Conservation (phyloP, 192 early-diverging fungal genomes). For the Coemansia sp. region DNA sequence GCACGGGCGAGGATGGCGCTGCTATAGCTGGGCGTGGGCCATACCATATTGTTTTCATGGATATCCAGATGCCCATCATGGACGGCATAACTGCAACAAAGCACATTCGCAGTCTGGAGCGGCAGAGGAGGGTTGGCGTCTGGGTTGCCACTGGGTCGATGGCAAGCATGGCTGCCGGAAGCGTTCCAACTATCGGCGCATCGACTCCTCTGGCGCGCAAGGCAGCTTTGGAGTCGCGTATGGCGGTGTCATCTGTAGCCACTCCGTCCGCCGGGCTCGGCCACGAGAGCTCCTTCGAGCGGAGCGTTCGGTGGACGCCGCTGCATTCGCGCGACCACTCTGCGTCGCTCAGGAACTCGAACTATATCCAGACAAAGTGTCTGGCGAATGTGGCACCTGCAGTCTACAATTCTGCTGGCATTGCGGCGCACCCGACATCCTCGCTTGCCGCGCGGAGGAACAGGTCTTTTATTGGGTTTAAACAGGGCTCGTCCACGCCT, state of each 20-base stretch:
- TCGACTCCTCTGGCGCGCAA: background rate
- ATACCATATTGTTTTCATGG: constrained; percentile 77
- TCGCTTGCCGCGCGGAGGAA: background rate
- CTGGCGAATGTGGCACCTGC: background rate
- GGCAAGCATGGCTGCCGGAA: constrained; percentile 79
- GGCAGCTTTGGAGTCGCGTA: background rate
- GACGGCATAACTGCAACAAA: constrained; percentile 83
- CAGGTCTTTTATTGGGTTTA: background rate
- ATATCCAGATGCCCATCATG: constrained; percentile 89
- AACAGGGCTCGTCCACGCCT: background rate
- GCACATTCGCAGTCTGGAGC: constrained; percentile 71
- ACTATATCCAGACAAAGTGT: background rate
- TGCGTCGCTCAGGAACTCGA: background rate
- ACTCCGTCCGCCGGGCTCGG: background rate
- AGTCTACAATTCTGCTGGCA: background rate
- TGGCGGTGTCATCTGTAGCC: background rate
- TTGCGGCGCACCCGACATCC: background rate
- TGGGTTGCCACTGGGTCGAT: constrained; percentile 56
- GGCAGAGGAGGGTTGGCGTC: constrained; percentile 49
- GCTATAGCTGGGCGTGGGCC: constrained; percentile 41
- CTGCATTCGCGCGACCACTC: constrained; percentile 7
- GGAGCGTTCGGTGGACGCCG: constrained; percentile 16
- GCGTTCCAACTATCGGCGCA: constrained; percentile 48
- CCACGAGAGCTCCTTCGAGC: background rate
- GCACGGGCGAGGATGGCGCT: background rate